Evolutionary conservation across 2,329 filamentous ascomycete species (phyloP).

Genomic region (Colletotrichum filicis): DNA sequence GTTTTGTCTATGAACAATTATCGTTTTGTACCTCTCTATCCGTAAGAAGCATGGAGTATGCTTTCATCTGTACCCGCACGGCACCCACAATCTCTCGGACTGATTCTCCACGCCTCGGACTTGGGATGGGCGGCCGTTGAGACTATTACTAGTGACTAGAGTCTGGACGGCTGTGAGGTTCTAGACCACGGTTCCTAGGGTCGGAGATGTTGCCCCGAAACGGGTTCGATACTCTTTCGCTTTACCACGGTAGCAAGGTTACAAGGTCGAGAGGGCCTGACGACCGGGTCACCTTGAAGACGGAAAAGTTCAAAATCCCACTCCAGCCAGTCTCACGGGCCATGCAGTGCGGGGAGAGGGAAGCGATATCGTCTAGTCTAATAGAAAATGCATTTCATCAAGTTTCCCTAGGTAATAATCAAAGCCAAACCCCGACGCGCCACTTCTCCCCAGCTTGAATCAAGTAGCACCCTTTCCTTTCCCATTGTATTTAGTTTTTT

Average conservation of each 20-base stretch:
- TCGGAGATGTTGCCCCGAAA: not conserved
- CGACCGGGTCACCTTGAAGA: not conserved
- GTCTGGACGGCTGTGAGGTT: not conserved
- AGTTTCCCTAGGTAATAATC: constrained; percentile 33
- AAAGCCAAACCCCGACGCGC: constrained; percentile 28
- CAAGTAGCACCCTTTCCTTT: constrained; percentile 20
- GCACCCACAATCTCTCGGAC: no score
- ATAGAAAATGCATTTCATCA: constrained; percentile 24
- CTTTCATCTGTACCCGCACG: no score
- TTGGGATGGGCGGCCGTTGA: not conserved
- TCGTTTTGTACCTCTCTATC: no score
- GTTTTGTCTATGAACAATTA: no score
- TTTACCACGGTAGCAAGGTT: not conserved
- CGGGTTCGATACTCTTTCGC: not conserved
- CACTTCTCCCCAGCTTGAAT: constrained; percentile 5
- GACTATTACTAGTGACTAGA: not conserved
- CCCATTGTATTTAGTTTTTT: constrained; percentile 6
- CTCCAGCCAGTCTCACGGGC: not conserved
- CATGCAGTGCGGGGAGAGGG: not conserved
- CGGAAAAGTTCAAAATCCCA: not conserved
- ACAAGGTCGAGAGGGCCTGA: not conserved
- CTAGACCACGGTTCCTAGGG: not conserved
- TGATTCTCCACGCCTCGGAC: not conserved
- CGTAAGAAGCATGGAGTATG: no score
- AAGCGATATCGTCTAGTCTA: not conserved